These are phyloP conservation scores for Chlorella sp. DNA, from an alignment of 139 green algal genomes.

Conservation along the genomic window DNA sequence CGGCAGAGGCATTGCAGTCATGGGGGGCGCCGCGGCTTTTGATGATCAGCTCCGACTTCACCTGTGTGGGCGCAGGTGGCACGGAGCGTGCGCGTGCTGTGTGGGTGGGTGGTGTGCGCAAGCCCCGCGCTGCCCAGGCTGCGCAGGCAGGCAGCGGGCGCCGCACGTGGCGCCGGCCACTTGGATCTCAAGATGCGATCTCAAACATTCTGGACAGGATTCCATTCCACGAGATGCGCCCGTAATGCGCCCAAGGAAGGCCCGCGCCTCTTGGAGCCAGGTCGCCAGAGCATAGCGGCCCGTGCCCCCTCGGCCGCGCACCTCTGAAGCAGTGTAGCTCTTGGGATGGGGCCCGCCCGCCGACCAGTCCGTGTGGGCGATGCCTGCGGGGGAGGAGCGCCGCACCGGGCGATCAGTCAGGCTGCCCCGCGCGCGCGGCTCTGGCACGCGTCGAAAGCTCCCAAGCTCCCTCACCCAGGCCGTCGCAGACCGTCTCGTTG, in stretches of 20 bases:
- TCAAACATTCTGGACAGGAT: not conserved
- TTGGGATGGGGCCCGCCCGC: not conserved
- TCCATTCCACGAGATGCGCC: not conserved
- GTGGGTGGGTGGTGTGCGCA: too few relatives aligned
- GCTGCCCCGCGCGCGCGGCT: too few relatives aligned
- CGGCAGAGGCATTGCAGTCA: not conserved
- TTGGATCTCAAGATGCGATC: not conserved
- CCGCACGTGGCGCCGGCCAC: not conserved
- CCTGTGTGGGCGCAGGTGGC: too few relatives aligned
- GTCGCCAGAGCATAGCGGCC: not conserved
- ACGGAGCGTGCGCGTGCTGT: too few relatives aligned
- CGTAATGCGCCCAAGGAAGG: not conserved
- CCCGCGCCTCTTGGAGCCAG: not conserved
- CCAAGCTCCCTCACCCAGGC: not conserved
- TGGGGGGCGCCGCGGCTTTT: not conserved
- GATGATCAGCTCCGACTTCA: not conserved
- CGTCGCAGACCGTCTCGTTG: conserved; percentile 21
- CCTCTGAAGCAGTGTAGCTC: not conserved
- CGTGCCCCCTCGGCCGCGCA: not conserved
- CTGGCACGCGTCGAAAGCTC: too few relatives aligned
- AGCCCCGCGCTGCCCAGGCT: not conserved
- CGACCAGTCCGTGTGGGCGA: conserved; percentile 9
- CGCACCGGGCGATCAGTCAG: too few relatives aligned
- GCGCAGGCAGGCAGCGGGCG: not conserved
- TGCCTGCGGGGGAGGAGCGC: too few relatives aligned